These are phyloP conservation scores for Solanum peruvianum DNA, from an alignment of 257 asterid species.

Conservation along the genomic window DNA sequence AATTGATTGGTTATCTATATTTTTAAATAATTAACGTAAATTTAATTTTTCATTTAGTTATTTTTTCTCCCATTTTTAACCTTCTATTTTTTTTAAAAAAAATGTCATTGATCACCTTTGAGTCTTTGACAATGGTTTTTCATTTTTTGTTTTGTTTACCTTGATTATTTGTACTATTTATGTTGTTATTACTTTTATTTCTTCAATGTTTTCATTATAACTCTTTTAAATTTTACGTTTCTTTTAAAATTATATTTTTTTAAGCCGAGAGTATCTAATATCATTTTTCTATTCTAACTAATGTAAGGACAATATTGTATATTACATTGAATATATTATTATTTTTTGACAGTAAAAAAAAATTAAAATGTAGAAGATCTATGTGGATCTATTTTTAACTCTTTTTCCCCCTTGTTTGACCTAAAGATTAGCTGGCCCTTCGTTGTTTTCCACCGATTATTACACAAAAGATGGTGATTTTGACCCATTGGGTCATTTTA, in stretches of 20 bases:
- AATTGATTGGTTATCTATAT: not conserved
- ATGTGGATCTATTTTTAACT: not conserved
- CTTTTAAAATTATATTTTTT: too few relatives aligned
- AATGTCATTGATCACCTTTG: not conserved
- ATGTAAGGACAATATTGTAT: too few relatives aligned
- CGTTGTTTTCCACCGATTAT: not conserved
- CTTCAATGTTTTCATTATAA: too few relatives aligned
- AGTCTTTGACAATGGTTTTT: not conserved
- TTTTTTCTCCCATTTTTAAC: not conserved
- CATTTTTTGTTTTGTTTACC: not conserved
- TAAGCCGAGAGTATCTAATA: not conserved
- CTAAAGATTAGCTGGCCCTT: not conserved
- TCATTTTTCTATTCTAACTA: too few relatives aligned
- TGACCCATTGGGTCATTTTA: not conserved
- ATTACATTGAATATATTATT: too few relatives aligned
- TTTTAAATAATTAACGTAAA: not conserved
- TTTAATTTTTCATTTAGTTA: not conserved
- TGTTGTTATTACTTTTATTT: not conserved
- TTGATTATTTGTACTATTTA: too few relatives aligned
- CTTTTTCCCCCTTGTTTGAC: not conserved
- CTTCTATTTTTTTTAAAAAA: not conserved
- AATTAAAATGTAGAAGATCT: not conserved
- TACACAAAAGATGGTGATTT: not conserved
- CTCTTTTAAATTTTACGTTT: too few relatives aligned
- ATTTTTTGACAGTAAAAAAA: too few relatives aligned